Evolutionary conservation across 768 basidiomycete species (phyloP).

Genomic region (Chlorophyllum brunneum): DNA sequence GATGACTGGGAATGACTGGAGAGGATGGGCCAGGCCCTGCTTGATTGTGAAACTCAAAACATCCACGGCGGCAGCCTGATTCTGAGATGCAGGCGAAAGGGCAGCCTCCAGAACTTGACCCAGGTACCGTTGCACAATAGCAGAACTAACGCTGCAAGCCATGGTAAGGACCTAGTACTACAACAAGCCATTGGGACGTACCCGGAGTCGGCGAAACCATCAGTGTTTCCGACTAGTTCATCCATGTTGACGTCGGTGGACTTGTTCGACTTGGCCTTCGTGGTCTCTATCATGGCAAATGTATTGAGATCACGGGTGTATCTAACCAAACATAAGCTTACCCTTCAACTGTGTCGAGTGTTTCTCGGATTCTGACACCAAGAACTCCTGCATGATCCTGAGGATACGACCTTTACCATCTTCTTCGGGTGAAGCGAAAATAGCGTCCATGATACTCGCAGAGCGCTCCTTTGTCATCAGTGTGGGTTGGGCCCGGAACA

Average conservation of each 20-base stretch:
- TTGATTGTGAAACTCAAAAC: constrained; percentile 90
- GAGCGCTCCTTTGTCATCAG: constrained; percentile 83
- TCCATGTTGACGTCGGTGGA: constrained; percentile 74
- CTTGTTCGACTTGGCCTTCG: constrained; percentile 39
- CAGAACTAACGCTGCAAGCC: constrained; percentile 77
- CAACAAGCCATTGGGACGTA: constrained; percentile 32
- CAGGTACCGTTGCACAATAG: constrained; percentile 91
- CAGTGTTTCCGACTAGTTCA: constrained; percentile 91
- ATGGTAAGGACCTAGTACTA: not conserved
- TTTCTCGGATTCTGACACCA: constrained; percentile 79
- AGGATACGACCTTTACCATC: constrained; percentile 72
- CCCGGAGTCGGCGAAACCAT: constrained; percentile 97
- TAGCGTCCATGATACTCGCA: constrained; percentile 82
- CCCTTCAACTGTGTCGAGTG: constrained; percentile 71
- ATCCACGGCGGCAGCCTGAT: constrained; percentile 84
- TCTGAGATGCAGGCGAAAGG: constrained; percentile 61
- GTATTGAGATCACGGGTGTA: not conserved
- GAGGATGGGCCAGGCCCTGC: constrained; percentile 92
- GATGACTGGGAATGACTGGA: constrained; percentile 89
- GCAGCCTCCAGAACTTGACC: constrained; percentile 78
- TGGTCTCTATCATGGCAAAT: constrained; percentile 26
- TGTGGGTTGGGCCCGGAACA: constrained; percentile 90
- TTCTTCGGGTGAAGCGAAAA: constrained; percentile 72
- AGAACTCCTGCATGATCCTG: constrained; percentile 89
- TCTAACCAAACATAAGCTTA: constrained; percentile 18